Evolutionary conservation across 78 protist species (phyloP).

Genomic region (Mastigamoeba balamuthi): DNA sequence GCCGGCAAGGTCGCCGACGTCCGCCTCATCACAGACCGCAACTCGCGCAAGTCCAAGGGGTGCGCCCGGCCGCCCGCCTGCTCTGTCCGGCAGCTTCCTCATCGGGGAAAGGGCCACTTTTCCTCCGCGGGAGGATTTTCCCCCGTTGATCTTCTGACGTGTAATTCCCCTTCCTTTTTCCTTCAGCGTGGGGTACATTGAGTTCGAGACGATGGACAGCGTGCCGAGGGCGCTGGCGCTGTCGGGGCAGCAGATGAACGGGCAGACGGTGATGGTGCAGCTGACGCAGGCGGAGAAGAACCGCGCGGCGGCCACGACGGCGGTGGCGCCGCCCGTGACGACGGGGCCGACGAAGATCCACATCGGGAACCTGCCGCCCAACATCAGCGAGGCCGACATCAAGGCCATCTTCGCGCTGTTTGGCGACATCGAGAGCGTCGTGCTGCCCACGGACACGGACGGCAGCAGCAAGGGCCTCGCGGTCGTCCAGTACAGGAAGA

Average conservation of each 20-base stretch:
- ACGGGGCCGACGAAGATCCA: background rate
- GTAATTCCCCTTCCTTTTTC: background rate
- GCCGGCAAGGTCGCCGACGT: slow-evolving; percentile 32
- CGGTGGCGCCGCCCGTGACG: background rate
- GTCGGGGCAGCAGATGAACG: slow-evolving; percentile 3
- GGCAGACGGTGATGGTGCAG: slow-evolving; percentile 14
- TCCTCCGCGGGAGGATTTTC: background rate
- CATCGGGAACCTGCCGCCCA: slow-evolving; percentile 9
- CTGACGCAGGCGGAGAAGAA: slow-evolving; percentile 24
- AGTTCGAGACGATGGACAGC: slow-evolving; percentile 11
- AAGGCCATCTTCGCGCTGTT: slow-evolving; percentile 4
- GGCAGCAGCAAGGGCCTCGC: background rate
- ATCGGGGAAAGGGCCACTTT: background rate
- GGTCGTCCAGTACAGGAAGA: slow-evolving; percentile 9
- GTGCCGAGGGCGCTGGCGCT: slow-evolving; percentile 12
- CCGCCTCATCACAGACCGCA: slow-evolving; percentile 9
- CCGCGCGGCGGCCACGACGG: background rate
- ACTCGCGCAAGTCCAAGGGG: slow-evolving; percentile 38
- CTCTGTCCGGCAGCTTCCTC: background rate
- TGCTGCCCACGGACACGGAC: slow-evolving; percentile 3
- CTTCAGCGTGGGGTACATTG: slow-evolving; percentile 23
- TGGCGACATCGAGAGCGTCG: slow-evolving; percentile 21
- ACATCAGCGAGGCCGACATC: slow-evolving; percentile 18
- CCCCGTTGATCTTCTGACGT: background rate
- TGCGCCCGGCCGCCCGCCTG: background rate